These are phyloP conservation scores for Coemansia sp. DNA, from an alignment of 192 early-diverging fungal species.

Conservation along the genomic window DNA sequence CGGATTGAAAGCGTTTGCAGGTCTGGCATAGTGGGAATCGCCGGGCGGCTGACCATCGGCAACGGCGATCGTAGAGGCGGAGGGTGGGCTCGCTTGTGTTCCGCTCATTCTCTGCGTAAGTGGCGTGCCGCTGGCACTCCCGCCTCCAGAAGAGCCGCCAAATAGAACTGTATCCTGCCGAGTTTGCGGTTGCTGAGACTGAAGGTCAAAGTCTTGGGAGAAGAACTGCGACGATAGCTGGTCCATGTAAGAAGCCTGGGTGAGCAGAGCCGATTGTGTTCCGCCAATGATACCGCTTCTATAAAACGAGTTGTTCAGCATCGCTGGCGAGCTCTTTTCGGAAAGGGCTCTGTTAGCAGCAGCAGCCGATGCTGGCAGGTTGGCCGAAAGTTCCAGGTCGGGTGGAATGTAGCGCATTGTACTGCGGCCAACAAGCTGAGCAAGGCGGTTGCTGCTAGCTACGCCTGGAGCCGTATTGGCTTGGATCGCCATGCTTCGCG, in stretches of 20 bases:
- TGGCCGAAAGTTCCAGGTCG: conserved; percentile 27
- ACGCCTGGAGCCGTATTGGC: conserved; percentile 36
- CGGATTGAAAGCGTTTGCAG: conserved; percentile 30
- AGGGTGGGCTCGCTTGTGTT: background rate
- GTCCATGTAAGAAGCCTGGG: conserved; percentile 34
- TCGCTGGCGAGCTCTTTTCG: background rate
- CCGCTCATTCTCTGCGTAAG: background rate
- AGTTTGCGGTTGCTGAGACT: conserved; percentile 40
- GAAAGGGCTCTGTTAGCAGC: background rate
- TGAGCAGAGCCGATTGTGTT: conserved; percentile 20
- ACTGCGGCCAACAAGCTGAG: conserved; percentile 50
- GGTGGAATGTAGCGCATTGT: conserved; percentile 53
- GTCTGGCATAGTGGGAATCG: background rate
- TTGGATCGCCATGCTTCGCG: conserved; percentile 35
- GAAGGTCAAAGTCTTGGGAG: conserved; percentile 37
- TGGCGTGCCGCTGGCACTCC: background rate
- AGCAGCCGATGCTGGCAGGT: background rate
- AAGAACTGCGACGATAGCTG: conserved; percentile 33
- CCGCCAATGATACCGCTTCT: conserved; percentile 20
- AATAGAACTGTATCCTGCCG: conserved; percentile 50
- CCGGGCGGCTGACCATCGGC: background rate
- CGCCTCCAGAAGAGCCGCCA: conserved; percentile 4
- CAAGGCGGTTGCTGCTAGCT: conserved; percentile 43
- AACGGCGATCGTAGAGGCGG: background rate
- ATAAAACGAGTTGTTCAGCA: conserved; percentile 29